Evolutionary conservation across 225 moss, liverwort and hornwort species (phyloP).

Genomic region (Sphagnum tenellum): DNA sequence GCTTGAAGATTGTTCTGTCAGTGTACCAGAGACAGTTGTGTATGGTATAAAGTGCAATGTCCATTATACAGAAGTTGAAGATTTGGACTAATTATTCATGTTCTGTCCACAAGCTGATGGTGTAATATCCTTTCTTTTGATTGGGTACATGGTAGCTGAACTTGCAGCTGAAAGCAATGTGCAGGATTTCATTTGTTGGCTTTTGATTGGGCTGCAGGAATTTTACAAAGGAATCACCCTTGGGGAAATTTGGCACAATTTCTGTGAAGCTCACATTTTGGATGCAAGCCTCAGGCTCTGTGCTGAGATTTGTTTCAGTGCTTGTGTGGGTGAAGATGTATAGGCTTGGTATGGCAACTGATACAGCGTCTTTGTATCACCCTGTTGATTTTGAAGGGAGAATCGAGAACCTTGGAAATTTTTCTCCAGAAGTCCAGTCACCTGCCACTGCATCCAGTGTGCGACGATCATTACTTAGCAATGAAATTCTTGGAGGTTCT

Average conservation of each 20-base stretch:
- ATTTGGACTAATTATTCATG: too few relatives aligned
- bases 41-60: too few relatives aligned
- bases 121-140: too few relatives aligned
- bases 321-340: slow-evolving; percentile 90
- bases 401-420: slow-evolving; percentile 29
- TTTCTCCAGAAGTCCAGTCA: slow-evolving; percentile 19
- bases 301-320: slow-evolving; percentile 63
- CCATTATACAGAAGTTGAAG: too few relatives aligned
- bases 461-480: slow-evolving; percentile 28
- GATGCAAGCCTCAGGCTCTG: slow-evolving; percentile 73
- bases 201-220: slow-evolving; percentile 21
- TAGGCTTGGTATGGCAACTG: slow-evolving; percentile 55
- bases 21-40: too few relatives aligned
- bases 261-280: slow-evolving; percentile 71
- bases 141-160: too few relatives aligned
- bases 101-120: too few relatives aligned
- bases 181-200: background rate
- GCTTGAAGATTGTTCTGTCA: too few relatives aligned
- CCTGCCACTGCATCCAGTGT: slow-evolving; percentile 15
- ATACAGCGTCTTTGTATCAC: slow-evolving; percentile 33
- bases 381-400: slow-evolving; percentile 64
- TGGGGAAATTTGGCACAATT: slow-evolving; percentile 46
- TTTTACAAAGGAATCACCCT: slow-evolving; percentile 30
- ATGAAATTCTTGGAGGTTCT: slow-evolving; percentile 75
- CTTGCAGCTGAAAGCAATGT: too few relatives aligned